Percentiles rank a stretch among this genome's conserved stretches.
Evolutionary conservation across 768 basidiomycete genomes (phyloP).

Genomic region (Leccinum obscurum): DNA sequence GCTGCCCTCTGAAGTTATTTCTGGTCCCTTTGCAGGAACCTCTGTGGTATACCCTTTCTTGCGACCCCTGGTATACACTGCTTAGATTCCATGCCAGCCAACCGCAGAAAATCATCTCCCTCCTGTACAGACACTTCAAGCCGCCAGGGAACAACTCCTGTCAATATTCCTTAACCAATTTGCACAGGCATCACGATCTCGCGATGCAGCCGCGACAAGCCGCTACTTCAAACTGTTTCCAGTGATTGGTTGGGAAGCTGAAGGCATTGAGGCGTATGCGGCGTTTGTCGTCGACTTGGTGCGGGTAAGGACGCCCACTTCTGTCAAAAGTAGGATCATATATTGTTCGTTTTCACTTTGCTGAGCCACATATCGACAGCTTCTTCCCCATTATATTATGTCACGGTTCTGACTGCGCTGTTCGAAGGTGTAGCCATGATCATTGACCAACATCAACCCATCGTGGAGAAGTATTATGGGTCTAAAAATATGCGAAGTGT

Average conservation of each 20-base stretch:
- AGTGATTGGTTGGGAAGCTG: slow-evolving; percentile 88
- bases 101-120: slow-evolving; percentile 86
- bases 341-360: slow-evolving; percentile 7
- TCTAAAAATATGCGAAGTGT: slow-evolving; percentile 82
- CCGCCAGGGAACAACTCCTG: slow-evolving; percentile 73
- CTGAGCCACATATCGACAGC: slow-evolving; percentile 47
- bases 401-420: slow-evolving; percentile 84
- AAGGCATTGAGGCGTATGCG: slow-evolving; percentile 91
- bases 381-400: slow-evolving; percentile 90
- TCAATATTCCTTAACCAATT: slow-evolving; percentile 80
- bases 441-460: slow-evolving; percentile 95
- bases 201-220: slow-evolving; percentile 85
- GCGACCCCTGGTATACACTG: neutral
- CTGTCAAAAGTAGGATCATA: slow-evolving; percentile 69
- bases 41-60: slow-evolving; percentile 67
- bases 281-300: slow-evolving; percentile 92
- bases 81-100: slow-evolving; percentile 53
- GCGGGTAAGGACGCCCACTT: slow-evolving; percentile 69
- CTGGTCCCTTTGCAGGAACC: slow-evolving; percentile 81
- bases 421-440: slow-evolving; percentile 96
- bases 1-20: slow-evolving; percentile 72
- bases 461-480: slow-evolving; percentile 99
- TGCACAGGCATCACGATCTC: slow-evolving; percentile 71
- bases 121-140: slow-evolving; percentile 78
- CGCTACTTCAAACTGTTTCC: slow-evolving; percentile 98